These are phyloP conservation scores for Silene coronaria DNA, from an alignment of 179 eudicot genomes.

Conservation along the genomic window DNA sequence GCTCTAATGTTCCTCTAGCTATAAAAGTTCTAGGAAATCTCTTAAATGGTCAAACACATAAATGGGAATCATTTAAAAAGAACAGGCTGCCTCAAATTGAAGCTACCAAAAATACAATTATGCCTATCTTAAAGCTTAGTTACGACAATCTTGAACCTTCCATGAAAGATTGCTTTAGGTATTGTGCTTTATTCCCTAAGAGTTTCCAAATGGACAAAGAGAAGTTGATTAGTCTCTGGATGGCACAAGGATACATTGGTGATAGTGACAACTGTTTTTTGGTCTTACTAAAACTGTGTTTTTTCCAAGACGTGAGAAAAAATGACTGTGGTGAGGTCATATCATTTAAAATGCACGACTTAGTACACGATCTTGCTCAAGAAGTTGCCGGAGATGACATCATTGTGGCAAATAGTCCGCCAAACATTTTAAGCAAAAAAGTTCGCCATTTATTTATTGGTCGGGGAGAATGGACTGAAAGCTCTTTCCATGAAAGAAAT, in stretches of 20 bases:
- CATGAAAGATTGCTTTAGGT: slow-evolving; percentile 5
- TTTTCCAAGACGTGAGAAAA: slow-evolving; percentile 3
- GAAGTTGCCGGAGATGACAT: slow-evolving; percentile 7
- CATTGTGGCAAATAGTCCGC: background rate
- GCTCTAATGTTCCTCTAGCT: too few species aligned
- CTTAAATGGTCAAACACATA: too few species aligned
- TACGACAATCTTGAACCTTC: background rate
- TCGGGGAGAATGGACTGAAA: background rate
- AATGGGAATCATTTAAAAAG: too few species aligned
- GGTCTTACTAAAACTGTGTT: slow-evolving; percentile 8
- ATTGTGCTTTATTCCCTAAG: slow-evolving; percentile 10
- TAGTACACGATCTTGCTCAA: slow-evolving; percentile 21
- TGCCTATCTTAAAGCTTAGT: slow-evolving; percentile 6
- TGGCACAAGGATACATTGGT: slow-evolving; percentile 16
- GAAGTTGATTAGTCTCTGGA: slow-evolving; percentile 1
- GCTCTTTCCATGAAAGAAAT: background rate
- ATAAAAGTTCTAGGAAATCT: too few species aligned
- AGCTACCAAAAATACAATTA: too few species aligned
- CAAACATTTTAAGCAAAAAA: background rate
- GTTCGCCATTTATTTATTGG: background rate
- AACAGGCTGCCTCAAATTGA: background rate
- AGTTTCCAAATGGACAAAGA: background rate
- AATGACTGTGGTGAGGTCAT: background rate
- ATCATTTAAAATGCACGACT: slow-evolving; percentile 26
- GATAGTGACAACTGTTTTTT: slow-evolving; percentile 9